A percentile compares a stretch with the other conserved stretches of the same genome.
These are phyloP conservation scores for Globisporangium heterothallicum DNA, from an alignment of 352 stramenopile species.

Conservation along the genomic window DNA sequence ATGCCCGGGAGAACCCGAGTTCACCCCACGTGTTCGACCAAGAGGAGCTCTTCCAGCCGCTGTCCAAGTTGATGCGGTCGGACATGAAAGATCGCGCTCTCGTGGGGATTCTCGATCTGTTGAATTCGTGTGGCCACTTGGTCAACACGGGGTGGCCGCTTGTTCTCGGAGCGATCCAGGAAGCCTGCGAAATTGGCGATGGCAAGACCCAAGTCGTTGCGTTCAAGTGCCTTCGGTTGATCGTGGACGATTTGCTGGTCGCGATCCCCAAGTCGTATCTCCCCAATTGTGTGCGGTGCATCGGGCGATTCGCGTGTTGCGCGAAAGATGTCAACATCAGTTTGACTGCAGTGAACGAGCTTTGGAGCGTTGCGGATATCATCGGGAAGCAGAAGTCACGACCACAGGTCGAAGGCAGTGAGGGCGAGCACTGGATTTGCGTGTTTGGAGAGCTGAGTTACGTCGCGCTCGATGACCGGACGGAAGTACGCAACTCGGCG, in stretches of 20 bases:
- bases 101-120: slow-evolving; percentile 63
- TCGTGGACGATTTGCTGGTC: slow-evolving; percentile 95
- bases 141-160: slow-evolving; percentile 67
- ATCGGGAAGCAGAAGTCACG: slow-evolving; percentile 61
- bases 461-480: slow-evolving; percentile 89
- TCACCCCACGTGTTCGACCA: slow-evolving; percentile 60
- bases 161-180: slow-evolving; percentile 57
- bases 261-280: slow-evolving; percentile 70
- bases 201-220: slow-evolving; percentile 74
- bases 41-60: slow-evolving; percentile 54
- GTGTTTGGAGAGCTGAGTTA: slow-evolving; percentile 78
- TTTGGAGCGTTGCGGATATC: slow-evolving; percentile 92
- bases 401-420: neutral
- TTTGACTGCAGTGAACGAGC: slow-evolving; percentile 94
- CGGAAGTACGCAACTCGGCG: slow-evolving; percentile 95
- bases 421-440: slow-evolving; percentile 44
- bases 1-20: slow-evolving; percentile 21
- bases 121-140: slow-evolving; percentile 72
- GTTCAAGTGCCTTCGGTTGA: slow-evolving; percentile 96
- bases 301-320: slow-evolving; percentile 90
- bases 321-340: slow-evolving; percentile 97
- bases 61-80: slow-evolving; percentile 55
- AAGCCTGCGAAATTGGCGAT: slow-evolving; percentile 60
- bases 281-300: slow-evolving; percentile 87
- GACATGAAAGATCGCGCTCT: slow-evolving; percentile 77